phyloP scores from a whole-genome alignment of 2,329 filamentous ascomycete genomes.

The Sclerotinia trifoliorum region DNA sequence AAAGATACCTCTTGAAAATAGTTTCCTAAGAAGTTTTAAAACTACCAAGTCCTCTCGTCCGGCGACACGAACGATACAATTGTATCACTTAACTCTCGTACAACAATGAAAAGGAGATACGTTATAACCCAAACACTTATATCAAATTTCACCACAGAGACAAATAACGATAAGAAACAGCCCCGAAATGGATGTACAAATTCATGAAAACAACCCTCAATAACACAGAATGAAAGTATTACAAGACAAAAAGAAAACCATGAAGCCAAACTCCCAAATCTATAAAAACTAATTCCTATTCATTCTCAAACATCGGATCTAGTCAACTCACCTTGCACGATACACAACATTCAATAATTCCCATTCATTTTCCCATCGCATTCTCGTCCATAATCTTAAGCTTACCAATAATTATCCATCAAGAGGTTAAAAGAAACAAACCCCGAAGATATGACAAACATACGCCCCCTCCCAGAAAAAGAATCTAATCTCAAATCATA shows the following conservation, averaged over 20 bases:
- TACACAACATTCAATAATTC: slow-evolving; percentile 14
- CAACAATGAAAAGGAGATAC: background rate
- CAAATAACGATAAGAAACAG: background rate
- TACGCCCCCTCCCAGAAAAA: too few relatives aligned
- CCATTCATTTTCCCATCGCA: background rate
- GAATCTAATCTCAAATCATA: background rate
- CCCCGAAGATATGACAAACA: background rate
- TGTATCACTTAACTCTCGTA: background rate
- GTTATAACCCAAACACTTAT: background rate
- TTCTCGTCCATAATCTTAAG: background rate
- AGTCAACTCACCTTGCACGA: background rate
- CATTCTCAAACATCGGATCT: background rate
- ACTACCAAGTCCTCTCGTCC: background rate
- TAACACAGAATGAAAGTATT: background rate
- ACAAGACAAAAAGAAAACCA: background rate
- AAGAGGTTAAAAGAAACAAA: background rate
- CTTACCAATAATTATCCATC: too few relatives aligned
- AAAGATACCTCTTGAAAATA: background rate
- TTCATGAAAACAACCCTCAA: background rate
- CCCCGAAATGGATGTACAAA: background rate
- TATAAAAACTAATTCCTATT: background rate
- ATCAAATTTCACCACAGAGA: background rate
- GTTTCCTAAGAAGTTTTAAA: background rate
- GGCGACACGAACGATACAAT: background rate
- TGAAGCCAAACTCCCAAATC: background rate